Evolutionary conservation across 306 rosid genomes (phyloP), one percentile per base, ranked within the genome.

Genomic region (Potentilla sterilis): DNA sequence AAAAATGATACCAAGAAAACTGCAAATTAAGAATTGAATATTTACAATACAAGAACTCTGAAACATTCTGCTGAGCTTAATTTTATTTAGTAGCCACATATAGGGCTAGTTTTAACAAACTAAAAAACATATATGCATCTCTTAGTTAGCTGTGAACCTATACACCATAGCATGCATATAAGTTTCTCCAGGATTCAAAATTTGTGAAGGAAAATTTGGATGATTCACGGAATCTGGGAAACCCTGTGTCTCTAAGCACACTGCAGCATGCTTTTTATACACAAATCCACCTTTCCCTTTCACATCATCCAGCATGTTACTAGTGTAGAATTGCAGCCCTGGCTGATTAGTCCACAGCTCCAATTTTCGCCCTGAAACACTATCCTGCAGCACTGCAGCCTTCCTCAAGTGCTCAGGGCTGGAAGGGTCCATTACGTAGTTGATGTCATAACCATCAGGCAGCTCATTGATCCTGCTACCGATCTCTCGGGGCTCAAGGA

Each of bases 221-320:
- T 69, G 38, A 59, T 91, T 89, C 10, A 89, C 87, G 4, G 94
- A 69, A 77, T 86, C 87, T 0, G 92, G 94, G 44, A 86, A 91
- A 2, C 92, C 95, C 22, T 89, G 91, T 32, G 93, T 85, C 77
- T 88, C 92, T 87, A 89, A 78, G 72, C 85, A 82, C 44, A 88
- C 59, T 9, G 74, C 95, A 14, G 77, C 89, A 74, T 77, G 55
- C 14, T 71, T 38, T 1, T 32, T 11, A 43, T 88, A 89, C 14
- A 43, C 51, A 13, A 75, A 85, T 5, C 93, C 89, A 19, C 43
- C 81, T 63, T 89, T 89, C 19, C 97, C 93, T 18, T 75, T 73
- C 55, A 78, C 84, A 37, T 79, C 48, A 1, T 61, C 11, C 79
- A 92, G 51, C 86, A 76, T 69, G 22, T 83, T 85, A 37, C 87